Base-by-base conservation (phyloP, 2,329 filamentous ascomycete species). In the Pseudogymnoascus sp. region DNA sequence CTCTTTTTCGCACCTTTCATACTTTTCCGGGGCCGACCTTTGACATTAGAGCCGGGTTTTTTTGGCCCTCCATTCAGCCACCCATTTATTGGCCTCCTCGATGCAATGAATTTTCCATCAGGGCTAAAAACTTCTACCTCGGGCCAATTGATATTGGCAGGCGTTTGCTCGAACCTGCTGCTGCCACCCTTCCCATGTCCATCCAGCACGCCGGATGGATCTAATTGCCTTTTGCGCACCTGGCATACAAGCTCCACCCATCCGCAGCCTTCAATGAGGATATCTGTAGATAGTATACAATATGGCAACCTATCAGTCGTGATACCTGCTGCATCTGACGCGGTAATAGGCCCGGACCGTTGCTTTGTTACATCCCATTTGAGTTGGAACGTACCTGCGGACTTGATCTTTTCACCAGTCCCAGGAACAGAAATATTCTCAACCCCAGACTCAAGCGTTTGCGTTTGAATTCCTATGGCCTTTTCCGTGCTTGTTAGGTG, bases 221-320 rank as follows among this genome's bases (percentile, higher is more conserved):
- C 66, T 11, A 79, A 73, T 62, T 80, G 76, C 69, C 74, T 81
- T 14, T 79, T 82, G 58, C 93, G 84, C 8, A 95, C 84, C 74
- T 99, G 93, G 2, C 87, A 87, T 0, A 86, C 86, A 39, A 99
- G 74, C 74, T 99, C 94, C 2, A 99, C 81, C 89, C 95, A 99
- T 6, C 94, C 94, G 25, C 91, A 87, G 1, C 94, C 91, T 72
- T 97, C 93, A 58, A 99, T 85, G 12, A 99, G 77, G 22, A 99
- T 85, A 70, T 99, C 95, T 0, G 87, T 82, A 7, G 88, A 85
- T 63, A 94, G 80, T 2, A 97, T 85, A 12, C 83, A 82, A 73
- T 92, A 99, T 0, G 91, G 90, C 4, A 97, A 77, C 14, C 79
- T 76, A 1, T 90, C 85, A 0, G 88, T 80, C 61, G 82, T 84